A percentile compares a stretch with the other conserved stretches of the same genome.
phyloP scores from a whole-genome alignment of 169 alveolate genomes.

The Plasmodium knowlesi region DNA sequence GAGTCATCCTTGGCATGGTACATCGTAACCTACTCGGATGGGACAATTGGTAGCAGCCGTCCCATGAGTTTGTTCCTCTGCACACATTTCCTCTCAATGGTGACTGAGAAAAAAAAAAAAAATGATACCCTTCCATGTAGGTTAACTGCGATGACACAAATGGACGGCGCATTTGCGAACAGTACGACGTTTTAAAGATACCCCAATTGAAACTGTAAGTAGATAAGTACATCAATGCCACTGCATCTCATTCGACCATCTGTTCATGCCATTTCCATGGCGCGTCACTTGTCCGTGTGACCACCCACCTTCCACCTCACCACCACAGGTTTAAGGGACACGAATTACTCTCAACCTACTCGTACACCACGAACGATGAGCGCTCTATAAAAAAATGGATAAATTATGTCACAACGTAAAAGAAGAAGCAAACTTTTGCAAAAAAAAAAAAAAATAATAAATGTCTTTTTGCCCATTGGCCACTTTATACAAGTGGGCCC shows the following conservation, averaged over 20 bases:
- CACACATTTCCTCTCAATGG: not conserved
- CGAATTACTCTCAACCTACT: slow-evolving; percentile 45
- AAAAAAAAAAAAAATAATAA: not conserved
- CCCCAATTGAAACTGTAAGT: slow-evolving; percentile 64
- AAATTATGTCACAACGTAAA: slow-evolving; percentile 63
- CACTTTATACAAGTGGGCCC: not conserved
- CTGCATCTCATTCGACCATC: not conserved
- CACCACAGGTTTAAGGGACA: slow-evolving; percentile 30
- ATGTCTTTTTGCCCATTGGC: not conserved
- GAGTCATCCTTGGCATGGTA: not conserved
- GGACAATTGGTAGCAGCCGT: not conserved
- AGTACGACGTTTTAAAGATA: slow-evolving; percentile 7
- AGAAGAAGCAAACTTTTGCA: not conserved
- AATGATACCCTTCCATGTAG: not conserved
- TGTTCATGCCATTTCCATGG: not conserved
- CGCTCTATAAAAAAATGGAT: slow-evolving; percentile 40
- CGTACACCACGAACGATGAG: slow-evolving; percentile 19
- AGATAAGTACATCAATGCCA: not conserved
- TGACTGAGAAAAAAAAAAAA: not conserved
- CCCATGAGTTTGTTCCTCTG: not conserved
- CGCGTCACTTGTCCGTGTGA: too few relatives aligned
- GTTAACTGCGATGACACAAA: slow-evolving; percentile 32
- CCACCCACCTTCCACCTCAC: not conserved
- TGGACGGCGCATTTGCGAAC: slow-evolving; percentile 14
- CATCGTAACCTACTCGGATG: not conserved